Base-by-base conservation (phyloP, 176 grass and related monocot genomes). In the Poa annua region DNA sequence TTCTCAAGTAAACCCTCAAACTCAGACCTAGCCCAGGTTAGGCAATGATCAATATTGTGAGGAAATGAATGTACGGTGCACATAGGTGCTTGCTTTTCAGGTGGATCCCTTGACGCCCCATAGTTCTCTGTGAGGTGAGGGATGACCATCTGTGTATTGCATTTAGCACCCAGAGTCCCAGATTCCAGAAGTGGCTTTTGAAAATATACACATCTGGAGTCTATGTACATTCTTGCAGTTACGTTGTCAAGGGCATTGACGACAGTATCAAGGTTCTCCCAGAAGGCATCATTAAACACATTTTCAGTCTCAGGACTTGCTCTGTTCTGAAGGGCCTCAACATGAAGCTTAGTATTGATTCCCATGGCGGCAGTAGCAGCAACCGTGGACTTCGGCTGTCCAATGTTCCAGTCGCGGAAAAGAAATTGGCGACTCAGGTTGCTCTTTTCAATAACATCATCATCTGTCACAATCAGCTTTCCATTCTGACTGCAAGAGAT, bases 391-490 rank as follows among this genome's bases (percentile, higher is more conserved):
- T 97, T 97, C 4, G 94, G 89, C 66, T 97, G 94, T 52, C 94
- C 90, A 84, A 97, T 97, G 79, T 97, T 93, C 86, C 92, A 97
- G 78, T 97, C 90, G 16, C 94, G 92, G 85, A 97, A 97, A 65
- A 97, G 94, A 85, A 97, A 97, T 61, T 97, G 94, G 21, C 94
- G 94, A 80, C 94, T 97, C 44, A 97, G 92, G 89, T 97, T 97
- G 64, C 94, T 97, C 84, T 92, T 97, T 80, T 97, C 92, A 87
- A 94, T 97, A 20, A 97, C 88, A 88, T 97, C 92, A 65, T 97
- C 94, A 92, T 97, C 94, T 83, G 94, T 97, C 73, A 94, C 74
- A 17, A 84, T 97, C 55, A 97, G 78, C 45, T 88, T 94, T 51
- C 94, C 92, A 75, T 79, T 89, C 35, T 76, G 48, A 69, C 78